Evolutionary conservation across 23 red algal species (phyloP), one percentile per base, ranked within the genome.

Genomic region (Gracilariopsis chorda): DNA sequence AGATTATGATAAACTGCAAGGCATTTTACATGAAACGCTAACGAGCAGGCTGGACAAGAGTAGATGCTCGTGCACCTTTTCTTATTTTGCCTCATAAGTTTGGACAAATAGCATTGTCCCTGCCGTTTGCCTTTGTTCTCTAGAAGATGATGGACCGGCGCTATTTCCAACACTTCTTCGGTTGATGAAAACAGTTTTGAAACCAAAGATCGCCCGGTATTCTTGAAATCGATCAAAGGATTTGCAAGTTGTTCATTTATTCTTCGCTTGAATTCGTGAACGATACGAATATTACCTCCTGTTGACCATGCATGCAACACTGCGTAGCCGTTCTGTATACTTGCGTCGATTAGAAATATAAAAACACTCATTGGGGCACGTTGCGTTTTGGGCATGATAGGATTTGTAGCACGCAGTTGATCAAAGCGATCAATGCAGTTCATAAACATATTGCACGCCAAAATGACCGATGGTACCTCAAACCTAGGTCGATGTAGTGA

Each of bases 241-340:
- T 14, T 44, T 7, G 7, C 67, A 44, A 73, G 28, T 73, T 73
- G 67, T 16, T 44, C 35, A 6, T 16, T 20, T 47, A 73, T 20
- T 11, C 67, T 16, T 16, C 67, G 8, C 28, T 73, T 73, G 67
- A 36, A 73, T 21, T 73, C 67, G 42, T 47, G 67, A 7, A 35
- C 35, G 42, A 7, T 36, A 16, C 6, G 33, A 21, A 21, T n/a
- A 16, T 73, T 21, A 7, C 7, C 6, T 12, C 39, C 36, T 35
- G 7, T 30, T 35, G n/a, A 33, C 6, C 29, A 4, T 16, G 67
- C 6, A 7, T 73, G 29, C 13, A 44, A 35, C 7, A 73, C 8
- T 35, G 67, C 67, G 42, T 73, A 73, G 35, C 10, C 67, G n/a
- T 73, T 73, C 39, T 29, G 67, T 11, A 73, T 73, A 73, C 67